Evolutionary conservation across 2,329 filamentous ascomycete species (phyloP), one percentile per base, ranked within the genome.

Genomic region (Phialophora chinensis): DNA sequence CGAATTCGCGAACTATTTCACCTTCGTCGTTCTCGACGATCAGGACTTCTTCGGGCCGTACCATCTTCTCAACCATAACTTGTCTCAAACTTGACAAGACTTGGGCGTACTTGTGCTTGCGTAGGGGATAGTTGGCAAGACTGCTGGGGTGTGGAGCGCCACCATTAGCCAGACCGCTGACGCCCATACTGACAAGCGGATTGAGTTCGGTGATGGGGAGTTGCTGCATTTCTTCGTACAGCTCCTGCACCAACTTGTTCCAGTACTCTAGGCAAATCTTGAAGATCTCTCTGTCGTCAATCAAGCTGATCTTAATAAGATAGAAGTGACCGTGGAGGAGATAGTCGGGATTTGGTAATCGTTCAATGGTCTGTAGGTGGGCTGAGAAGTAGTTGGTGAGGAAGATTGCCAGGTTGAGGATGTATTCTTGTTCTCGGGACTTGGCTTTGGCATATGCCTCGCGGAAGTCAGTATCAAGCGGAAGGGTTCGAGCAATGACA

Each of bases 51-150:
- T 99, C 95, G 0, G 95, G 95, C 52, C 93, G 88, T 35, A 99
- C 95, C 95, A 99, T 99, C 85, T 97, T 97, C 82, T 99, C 95
- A 69, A 99, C 98, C 95, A 99, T 99, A 71, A 99, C 95, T 27
- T 94, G 91, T 72, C 95, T 90, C 65, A 99, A 85, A 78, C 97
- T 98, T 10, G 94, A 94, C 58, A 99, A 83, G 23, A 99, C 91
- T 76, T 97, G 93, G 71, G 90, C 90, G 80, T 98, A 99, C 81
- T 97, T 98, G 85, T 99, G 94, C 83, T 99, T 99, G 68, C 96
- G 90, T 53, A 99, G 86, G 12, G 94, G 93, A 75, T 96, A 96
- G 79, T 93, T 96, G 73, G 89, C 90, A 69, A 98, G 84, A n/a
- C 94, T 83, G 60, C 84, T 87, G 1, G 94, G 92, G 76, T 97